These are phyloP conservation scores for Allantophomopsis lycopodina DNA, from an alignment of 2,329 filamentous ascomycete genomes.

Conservation along the genomic window DNA sequence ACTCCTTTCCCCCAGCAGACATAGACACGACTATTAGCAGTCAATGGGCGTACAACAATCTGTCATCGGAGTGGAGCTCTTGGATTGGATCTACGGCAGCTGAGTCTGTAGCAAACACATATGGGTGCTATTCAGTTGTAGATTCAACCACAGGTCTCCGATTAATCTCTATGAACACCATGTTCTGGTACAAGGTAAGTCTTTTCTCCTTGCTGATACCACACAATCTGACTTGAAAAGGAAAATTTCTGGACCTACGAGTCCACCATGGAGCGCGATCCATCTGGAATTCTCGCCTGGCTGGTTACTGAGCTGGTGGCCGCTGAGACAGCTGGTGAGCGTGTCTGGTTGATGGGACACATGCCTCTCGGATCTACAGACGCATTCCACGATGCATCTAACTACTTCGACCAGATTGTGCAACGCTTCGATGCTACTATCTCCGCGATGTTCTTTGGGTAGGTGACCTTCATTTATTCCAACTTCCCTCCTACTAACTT, in stretches of 20 bases:
- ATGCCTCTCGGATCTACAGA: slow-evolving; percentile 20
- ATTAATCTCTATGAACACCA: slow-evolving; percentile 27
- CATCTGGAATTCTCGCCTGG: slow-evolving; percentile 21
- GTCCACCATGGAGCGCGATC: slow-evolving; percentile 22
- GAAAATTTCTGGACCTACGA: slow-evolving; percentile 24
- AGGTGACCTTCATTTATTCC: too few relatives aligned
- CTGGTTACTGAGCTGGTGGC: slow-evolving; percentile 22
- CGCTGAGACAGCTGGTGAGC: slow-evolving; percentile 21
- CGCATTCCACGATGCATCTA: slow-evolving; percentile 21
- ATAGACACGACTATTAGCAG: slow-evolving; percentile 13
- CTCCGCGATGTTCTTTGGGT: slow-evolving; percentile 16
- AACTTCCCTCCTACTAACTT: too few relatives aligned
- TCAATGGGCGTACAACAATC: slow-evolving; percentile 24
- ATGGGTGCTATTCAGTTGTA: slow-evolving; percentile 22
- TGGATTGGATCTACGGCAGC: slow-evolving; percentile 19
- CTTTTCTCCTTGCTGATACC: too few relatives aligned
- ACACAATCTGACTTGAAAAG: too few relatives aligned
- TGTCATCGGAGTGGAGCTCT: slow-evolving; percentile 19
- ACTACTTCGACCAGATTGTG: slow-evolving; percentile 20
- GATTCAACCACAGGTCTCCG: slow-evolving; percentile 17
- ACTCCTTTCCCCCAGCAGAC: slow-evolving; percentile 19
- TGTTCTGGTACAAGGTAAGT: slow-evolving; percentile 23
- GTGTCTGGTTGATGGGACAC: slow-evolving; percentile 23
- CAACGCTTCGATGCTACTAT: slow-evolving; percentile 17
- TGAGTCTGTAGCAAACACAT: slow-evolving; percentile 11